Evolutionary conservation across 768 basidiomycete genomes (phyloP).

Genomic region (Lactarius quietus): DNA sequence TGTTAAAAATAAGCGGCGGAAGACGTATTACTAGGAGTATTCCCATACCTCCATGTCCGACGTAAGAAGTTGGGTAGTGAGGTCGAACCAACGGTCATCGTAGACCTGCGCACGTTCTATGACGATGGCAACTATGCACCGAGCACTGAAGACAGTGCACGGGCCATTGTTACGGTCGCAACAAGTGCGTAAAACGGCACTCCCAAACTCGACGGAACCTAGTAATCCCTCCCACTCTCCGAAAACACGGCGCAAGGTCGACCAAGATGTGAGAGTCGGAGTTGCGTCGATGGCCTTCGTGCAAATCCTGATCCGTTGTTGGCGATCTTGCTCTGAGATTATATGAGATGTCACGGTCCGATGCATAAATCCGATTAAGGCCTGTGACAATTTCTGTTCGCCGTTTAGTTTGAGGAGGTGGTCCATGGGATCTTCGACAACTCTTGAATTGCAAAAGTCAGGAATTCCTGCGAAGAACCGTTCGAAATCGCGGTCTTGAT

Average conservation of each 20-base stretch:
- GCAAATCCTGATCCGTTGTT: background rate
- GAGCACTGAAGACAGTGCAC: background rate
- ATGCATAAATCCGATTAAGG: background rate
- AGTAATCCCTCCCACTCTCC: background rate
- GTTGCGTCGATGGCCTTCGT: background rate
- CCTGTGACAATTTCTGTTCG: background rate
- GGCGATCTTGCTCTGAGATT: background rate
- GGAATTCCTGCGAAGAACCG: background rate
- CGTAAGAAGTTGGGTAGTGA: background rate
- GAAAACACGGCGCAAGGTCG: background rate
- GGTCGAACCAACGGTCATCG: background rate
- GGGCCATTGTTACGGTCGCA: background rate
- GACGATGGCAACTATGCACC: background rate
- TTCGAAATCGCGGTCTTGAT: background rate
- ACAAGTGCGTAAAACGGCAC: background rate
- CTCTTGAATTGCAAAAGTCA: background rate
- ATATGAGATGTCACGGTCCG: background rate
- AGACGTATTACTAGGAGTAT: background rate
- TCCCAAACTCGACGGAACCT: background rate
- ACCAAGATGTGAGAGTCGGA: background rate
- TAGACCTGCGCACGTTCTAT: background rate
- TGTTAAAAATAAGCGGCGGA: background rate
- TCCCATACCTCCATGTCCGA: background rate
- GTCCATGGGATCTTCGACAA: background rate
- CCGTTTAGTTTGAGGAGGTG: background rate